Evolutionary conservation across 768 basidiomycete genomes (phyloP).

Genomic region (Leccinum uliginosum): DNA sequence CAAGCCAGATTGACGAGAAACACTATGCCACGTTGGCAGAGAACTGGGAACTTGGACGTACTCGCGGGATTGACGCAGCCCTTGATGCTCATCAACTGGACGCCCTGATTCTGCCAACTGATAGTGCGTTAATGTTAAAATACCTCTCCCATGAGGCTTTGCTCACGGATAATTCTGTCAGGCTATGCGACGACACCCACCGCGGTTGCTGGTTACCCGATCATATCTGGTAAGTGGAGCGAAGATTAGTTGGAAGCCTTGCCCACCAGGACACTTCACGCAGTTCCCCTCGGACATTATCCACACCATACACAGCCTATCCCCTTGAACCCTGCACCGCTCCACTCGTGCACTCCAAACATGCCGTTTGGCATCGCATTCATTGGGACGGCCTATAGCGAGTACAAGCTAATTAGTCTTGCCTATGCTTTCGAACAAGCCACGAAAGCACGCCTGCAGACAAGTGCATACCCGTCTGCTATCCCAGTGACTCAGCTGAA

Average conservation of each 20-base stretch:
- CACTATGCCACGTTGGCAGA: slow-evolving; percentile 44
- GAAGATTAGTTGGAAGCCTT: background rate
- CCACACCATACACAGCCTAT: slow-evolving; percentile 40
- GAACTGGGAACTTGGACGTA: slow-evolving; percentile 46
- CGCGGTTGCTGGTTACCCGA: slow-evolving; percentile 64
- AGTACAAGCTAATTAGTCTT: slow-evolving; percentile 51
- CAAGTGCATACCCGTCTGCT: slow-evolving; percentile 47
- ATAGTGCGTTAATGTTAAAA: slow-evolving; percentile 21
- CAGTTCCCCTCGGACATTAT: slow-evolving; percentile 59
- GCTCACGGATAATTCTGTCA: background rate
- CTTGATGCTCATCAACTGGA: slow-evolving; percentile 45
- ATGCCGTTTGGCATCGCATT: slow-evolving; percentile 62
- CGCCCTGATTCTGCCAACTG: slow-evolving; percentile 48
- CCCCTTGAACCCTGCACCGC: slow-evolving; percentile 41
- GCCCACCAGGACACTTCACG: slow-evolving; percentile 1
- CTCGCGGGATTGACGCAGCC: slow-evolving; percentile 51
- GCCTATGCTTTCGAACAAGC: slow-evolving; percentile 66
- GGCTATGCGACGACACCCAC: slow-evolving; percentile 29
- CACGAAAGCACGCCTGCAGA: slow-evolving; percentile 47
- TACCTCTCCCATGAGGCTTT: background rate
- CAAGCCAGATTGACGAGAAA: slow-evolving; percentile 33
- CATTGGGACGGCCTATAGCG: slow-evolving; percentile 58
- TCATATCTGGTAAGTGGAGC: slow-evolving; percentile 49
- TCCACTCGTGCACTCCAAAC: slow-evolving; percentile 34
- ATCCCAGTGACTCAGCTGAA: slow-evolving; percentile 51